Evolutionary conservation across 805 yeast species (phyloP).

Genomic region (Candida vaughaniae): DNA sequence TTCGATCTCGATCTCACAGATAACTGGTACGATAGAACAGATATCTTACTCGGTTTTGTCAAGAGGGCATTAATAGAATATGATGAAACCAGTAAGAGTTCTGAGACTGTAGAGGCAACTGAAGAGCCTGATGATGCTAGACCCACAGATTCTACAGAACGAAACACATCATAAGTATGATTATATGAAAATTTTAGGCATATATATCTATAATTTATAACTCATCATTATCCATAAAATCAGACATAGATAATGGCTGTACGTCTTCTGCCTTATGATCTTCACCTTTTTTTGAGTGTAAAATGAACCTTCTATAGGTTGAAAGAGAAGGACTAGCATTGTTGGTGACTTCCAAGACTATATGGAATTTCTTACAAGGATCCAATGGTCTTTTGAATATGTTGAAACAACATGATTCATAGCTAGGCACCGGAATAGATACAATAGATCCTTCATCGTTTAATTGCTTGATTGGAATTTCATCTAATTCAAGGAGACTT

Average conservation of each 20-base stretch:
- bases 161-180: no score
- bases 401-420: constrained; percentile 1
- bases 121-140: no score
- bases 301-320: constrained; percentile 2
- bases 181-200: neutral
- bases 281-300: constrained; percentile 2
- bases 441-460: constrained; percentile 2
- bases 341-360: constrained; percentile 2
- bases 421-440: neutral
- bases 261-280: no score
- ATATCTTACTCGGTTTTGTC: constrained; percentile 25
- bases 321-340: neutral
- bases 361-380: constrained; percentile 1
- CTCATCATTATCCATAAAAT: no score
- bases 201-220: no score
- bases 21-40: constrained; percentile 35
- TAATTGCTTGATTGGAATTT: neutral
- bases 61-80: constrained; percentile 10
- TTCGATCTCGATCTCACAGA: constrained; percentile 18
- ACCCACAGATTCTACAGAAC: neutral
- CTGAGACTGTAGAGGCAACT: no score
- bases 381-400: constrained; percentile 2
- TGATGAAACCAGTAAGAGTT: no score
- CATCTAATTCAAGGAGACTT: neutral
- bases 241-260: no score